Conservation (phyloP, 176 grass and related monocot species). For the Poa pratensis region DNA sequence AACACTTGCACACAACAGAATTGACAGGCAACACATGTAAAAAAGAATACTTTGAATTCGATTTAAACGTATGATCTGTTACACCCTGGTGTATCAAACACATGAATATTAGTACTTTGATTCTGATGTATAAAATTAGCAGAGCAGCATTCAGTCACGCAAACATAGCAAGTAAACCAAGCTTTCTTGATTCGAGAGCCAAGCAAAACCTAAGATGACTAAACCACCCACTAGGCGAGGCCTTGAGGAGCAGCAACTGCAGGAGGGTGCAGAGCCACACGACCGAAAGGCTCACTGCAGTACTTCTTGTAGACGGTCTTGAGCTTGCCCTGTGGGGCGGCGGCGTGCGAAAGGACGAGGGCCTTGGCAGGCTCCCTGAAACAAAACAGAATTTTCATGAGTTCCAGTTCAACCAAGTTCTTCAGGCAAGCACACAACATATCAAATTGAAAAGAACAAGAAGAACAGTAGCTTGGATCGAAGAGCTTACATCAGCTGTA, state of each 20-base stretch:
- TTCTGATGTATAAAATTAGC: neutral
- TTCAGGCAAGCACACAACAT: neutral
- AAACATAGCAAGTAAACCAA: slow-evolving; percentile 6
- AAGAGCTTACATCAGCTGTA: slow-evolving; percentile 50
- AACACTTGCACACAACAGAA: neutral
- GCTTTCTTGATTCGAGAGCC: slow-evolving; percentile 6
- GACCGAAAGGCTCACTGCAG: slow-evolving; percentile 25
- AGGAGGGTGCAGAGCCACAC: slow-evolving; percentile 40
- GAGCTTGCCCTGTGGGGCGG: slow-evolving; percentile 40
- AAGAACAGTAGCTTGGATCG: too few species aligned
- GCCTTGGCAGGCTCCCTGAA: slow-evolving; percentile 51
- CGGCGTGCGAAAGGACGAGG: slow-evolving; percentile 41
- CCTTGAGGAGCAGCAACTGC: neutral
- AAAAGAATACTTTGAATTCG: slow-evolving; percentile 24
- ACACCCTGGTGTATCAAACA: slow-evolving; percentile 28
- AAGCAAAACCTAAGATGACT: neutral
- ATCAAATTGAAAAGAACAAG: neutral
- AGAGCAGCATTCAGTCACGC: slow-evolving; percentile 8
- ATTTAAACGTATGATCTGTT: slow-evolving; percentile 8
- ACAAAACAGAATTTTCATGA: neutral
- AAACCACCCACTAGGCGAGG: neutral
- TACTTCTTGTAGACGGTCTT: slow-evolving; percentile 63
- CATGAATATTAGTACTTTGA: neutral
- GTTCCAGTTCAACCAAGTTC: neutral
- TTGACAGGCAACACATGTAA: neutral